These are phyloP conservation scores for Naganishia vaughanmartiniae DNA, from an alignment of 768 basidiomycete genomes.

Conservation along the genomic window DNA sequence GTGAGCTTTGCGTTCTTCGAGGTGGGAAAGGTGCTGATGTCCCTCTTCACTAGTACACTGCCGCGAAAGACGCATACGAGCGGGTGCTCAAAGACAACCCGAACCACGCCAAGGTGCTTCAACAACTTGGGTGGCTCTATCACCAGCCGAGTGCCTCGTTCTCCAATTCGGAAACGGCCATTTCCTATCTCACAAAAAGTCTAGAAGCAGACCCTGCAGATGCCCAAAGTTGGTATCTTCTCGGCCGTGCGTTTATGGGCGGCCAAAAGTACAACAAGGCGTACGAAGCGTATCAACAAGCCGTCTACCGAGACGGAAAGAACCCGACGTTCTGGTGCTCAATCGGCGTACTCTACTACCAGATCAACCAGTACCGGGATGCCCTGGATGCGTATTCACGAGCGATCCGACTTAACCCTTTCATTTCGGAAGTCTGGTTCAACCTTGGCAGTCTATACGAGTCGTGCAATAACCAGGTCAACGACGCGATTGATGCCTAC, in stretches of 20 bases:
- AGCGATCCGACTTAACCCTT: conserved; percentile 97
- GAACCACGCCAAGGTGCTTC: conserved; percentile 90
- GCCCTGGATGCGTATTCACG: conserved; percentile 98
- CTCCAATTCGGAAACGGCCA: conserved; percentile 92
- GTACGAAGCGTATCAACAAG: conserved; percentile 98
- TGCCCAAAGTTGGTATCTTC: conserved; percentile 97
- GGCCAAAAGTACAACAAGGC: conserved; percentile 99
- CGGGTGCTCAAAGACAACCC: conserved; percentile 91
- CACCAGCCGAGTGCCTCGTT: conserved; percentile 93
- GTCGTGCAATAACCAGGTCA: conserved; percentile 97
- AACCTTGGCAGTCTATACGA: conserved; percentile 96
- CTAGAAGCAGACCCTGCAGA: conserved; percentile 93
- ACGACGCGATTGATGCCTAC: conserved; percentile 97
- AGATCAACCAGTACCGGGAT: conserved; percentile 99
- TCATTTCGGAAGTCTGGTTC: conserved; percentile 93
- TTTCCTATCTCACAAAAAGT: conserved; percentile 87
- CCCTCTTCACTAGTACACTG: conserved; percentile 62
- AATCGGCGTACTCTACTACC: conserved; percentile 97
- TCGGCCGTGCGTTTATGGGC: conserved; percentile 97
- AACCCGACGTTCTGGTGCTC: conserved; percentile 99
- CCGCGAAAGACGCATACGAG: conserved; percentile 92
- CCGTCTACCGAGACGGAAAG: conserved; percentile 95
- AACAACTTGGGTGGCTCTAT: conserved; percentile 96
- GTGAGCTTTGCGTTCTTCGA: conserved; percentile 56
- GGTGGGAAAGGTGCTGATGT: background rate